Evolutionary conservation across 768 basidiomycete genomes (phyloP).

Genomic region (Russula sp.): DNA sequence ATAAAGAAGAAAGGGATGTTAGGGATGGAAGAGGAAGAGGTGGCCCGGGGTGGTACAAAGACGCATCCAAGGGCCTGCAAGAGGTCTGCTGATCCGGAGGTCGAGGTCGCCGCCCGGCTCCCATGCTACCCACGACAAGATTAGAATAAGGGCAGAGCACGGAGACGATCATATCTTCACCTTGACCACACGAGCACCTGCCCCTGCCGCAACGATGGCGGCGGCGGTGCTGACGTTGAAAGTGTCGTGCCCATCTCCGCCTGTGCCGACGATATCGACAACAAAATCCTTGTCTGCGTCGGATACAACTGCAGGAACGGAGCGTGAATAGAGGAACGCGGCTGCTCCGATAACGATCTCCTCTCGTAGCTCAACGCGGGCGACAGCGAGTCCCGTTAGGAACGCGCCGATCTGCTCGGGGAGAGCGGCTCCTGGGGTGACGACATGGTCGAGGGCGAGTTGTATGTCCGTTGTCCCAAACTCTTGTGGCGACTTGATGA

Average conservation of each 20-base stretch:
- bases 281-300: slow-evolving; percentile 53
- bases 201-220: slow-evolving; percentile 88
- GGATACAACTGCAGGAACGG: slow-evolving; percentile 55
- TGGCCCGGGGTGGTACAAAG: slow-evolving; percentile 60
- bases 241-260: slow-evolving; percentile 92
- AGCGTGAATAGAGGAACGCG: slow-evolving; percentile 58
- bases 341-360: slow-evolving; percentile 78
- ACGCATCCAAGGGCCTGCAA: slow-evolving; percentile 75
- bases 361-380: slow-evolving; percentile 67
- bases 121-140: slow-evolving; percentile 59
- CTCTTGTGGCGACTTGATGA: slow-evolving; percentile 72
- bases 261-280: slow-evolving; percentile 85
- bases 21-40: slow-evolving; percentile 42
- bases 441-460: slow-evolving; percentile 63
- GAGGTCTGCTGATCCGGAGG: slow-evolving; percentile 91
- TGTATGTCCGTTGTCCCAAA: slow-evolving; percentile 75
- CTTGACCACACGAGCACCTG: slow-evolving; percentile 90
- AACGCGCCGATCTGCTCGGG: slow-evolving; percentile 85
- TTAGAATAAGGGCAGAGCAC: not conserved
- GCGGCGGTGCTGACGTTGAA: slow-evolving; percentile 98
- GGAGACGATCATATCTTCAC: slow-evolving; percentile 34
- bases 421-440: slow-evolving; percentile 54
- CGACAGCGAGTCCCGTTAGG: slow-evolving; percentile 76
- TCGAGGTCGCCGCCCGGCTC: slow-evolving; percentile 83
- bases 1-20: slow-evolving; percentile 85